Evolutionary conservation across 1,139 yeast species (phyloP).

Genomic region (Zygosaccharomyces sapae): DNA sequence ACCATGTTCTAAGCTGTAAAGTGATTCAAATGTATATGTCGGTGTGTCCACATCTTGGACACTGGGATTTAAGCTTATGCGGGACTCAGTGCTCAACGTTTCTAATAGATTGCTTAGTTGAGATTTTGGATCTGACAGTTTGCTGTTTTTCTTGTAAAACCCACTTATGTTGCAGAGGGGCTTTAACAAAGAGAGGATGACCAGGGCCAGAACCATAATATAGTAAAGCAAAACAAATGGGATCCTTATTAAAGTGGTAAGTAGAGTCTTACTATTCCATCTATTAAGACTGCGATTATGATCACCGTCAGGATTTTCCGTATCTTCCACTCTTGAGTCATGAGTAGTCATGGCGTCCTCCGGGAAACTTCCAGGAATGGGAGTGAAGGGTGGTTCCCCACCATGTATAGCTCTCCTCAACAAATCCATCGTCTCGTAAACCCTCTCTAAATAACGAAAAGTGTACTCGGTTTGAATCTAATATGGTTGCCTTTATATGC

Average conservation of each 20-base stretch:
- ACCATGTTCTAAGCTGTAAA: conserved; percentile 28
- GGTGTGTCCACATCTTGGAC: conserved; percentile 7
- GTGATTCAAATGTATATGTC: conserved; percentile 23
- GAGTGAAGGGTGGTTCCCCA: conserved; percentile 16
- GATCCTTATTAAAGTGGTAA: conserved; percentile 9
- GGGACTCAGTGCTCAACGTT: conserved; percentile 17
- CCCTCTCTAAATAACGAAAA: too few relatives aligned
- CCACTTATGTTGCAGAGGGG: conserved; percentile 24
- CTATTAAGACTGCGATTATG: neutral
- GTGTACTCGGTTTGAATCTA: neutral
- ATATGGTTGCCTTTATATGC: neutral
- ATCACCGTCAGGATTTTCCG: neutral
- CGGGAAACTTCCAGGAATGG: conserved; percentile 20
- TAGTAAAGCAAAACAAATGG: conserved; percentile 28
- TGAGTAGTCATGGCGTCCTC: conserved; percentile 4
- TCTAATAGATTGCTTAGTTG: conserved; percentile 22
- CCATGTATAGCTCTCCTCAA: conserved; percentile 16
- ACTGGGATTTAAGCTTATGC: conserved; percentile 2
- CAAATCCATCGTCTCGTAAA: conserved; percentile 15
- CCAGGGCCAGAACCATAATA: conserved; percentile 16
- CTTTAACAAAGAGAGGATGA: conserved; percentile 18
- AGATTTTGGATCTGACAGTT: conserved; percentile 17
- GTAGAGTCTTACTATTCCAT: conserved; percentile 9
- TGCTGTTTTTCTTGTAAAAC: conserved; percentile 24
- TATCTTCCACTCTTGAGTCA: conserved; percentile 1